Conservation (phyloP, 2,329 filamentous ascomycete species). For the Trichoderma guizhouense region DNA sequence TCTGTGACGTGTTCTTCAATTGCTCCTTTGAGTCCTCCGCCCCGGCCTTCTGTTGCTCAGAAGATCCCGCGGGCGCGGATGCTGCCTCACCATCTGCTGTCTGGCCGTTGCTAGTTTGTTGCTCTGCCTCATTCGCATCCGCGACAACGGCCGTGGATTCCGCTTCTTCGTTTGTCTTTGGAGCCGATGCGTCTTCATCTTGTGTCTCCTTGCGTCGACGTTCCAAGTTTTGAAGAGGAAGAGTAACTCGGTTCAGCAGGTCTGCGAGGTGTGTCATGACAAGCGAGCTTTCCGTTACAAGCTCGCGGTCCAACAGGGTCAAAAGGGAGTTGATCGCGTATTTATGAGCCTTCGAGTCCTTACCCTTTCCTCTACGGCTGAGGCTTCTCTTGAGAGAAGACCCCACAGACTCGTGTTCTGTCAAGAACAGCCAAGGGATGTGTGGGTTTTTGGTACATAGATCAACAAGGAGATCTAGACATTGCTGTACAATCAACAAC, state of each 20-base stretch:
- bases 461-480: conserved; percentile 78
- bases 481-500: conserved; percentile 93
- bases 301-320: conserved; percentile 81
- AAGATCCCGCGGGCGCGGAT: conserved; percentile 28
- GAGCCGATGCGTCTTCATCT: conserved; percentile 39
- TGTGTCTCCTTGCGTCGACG: conserved; percentile 75
- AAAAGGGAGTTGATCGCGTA: conserved; percentile 91
- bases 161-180: conserved; percentile 40
- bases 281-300: conserved; percentile 94
- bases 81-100: conserved; percentile 21
- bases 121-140: conserved; percentile 29
- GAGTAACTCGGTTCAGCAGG: conserved; percentile 82
- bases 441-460: conserved; percentile 82
- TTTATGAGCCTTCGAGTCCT: conserved; percentile 78
- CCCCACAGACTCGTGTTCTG: conserved; percentile 77
- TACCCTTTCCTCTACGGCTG: conserved; percentile 81
- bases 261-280: conserved; percentile 94
- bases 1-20: conserved; percentile 41
- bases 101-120: conserved; percentile 28
- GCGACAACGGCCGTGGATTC: conserved; percentile 33
- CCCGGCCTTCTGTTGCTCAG: conserved; percentile 25
- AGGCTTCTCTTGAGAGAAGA: conserved; percentile 72
- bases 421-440: conserved; percentile 87
- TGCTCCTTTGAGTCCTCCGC: conserved; percentile 29
- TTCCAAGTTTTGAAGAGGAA: conserved; percentile 76